Evolutionary conservation across 2,329 filamentous ascomycete genomes (phyloP).

Genomic region (Cladophialophora chaetospira): DNA sequence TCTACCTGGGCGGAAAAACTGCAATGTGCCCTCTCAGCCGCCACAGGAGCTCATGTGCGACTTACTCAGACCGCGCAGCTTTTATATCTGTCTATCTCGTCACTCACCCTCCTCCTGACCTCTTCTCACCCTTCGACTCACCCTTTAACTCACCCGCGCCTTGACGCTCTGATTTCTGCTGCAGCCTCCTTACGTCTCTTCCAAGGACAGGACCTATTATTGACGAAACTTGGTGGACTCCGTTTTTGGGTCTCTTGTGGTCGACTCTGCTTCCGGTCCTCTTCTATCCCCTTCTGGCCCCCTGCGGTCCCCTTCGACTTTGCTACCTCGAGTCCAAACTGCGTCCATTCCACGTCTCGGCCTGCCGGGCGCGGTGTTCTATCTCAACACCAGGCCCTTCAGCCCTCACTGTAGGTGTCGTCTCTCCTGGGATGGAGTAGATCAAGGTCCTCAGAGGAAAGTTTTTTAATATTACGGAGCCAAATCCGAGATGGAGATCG

Average conservation of each 20-base stretch:
- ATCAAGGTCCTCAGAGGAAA: background rate
- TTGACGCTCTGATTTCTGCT: slow-evolving; percentile 5
- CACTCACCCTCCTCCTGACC: background rate
- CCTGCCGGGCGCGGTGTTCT: background rate
- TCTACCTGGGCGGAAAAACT: too few species aligned
- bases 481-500: background rate
- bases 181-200: slow-evolving; percentile 2
- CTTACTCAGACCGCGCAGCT: background rate
- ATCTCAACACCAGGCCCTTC: background rate
- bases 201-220: background rate
- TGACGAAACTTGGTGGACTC: slow-evolving; percentile 8
- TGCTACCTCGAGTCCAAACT: background rate
- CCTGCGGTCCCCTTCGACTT: background rate
- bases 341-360: background rate
- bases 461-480: background rate
- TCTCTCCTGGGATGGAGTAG: background rate
- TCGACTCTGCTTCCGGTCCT: background rate
- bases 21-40: too few species aligned
- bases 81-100: background rate
- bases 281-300: background rate
- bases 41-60: background rate
- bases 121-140: slow-evolving; percentile 1
- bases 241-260: background rate
- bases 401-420: background rate
- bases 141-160: slow-evolving; percentile 4